Base-by-base conservation (phyloP, 306 rosid species). In the Gastrolobium villosum region DNA sequence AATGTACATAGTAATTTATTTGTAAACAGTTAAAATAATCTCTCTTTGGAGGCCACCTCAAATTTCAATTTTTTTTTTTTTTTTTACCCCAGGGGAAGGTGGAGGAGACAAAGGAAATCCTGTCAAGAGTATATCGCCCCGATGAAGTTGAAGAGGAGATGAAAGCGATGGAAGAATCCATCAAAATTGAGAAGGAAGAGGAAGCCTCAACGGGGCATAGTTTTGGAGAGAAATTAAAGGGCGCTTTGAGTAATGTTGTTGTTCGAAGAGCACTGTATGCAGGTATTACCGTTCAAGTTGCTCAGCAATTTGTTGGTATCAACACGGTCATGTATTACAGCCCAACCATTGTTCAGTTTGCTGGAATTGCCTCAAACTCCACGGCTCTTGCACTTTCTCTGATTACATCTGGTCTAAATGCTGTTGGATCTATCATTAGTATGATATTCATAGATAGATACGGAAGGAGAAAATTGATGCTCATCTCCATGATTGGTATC, bases 261-360 rank as follows among this genome's bases (percentile, higher is more conserved):
- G 85, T 91, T 7, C 81, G 98, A 63, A 89, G 98, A 71, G 97
- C 84, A 4, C 88, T 93, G 5, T 83, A 54, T 2, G 98, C 98
- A 1, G 95, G 98, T 5, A 14, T 93, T 9, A 54, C 86, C 0
- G 92, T 84, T 40, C 97, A 93, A 87, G 92, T 93, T 31, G 84
- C 86, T 31, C 98, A 94, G 83, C 98, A 94, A 54, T 86, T 94
- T 62, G 94, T 89, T 2, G 98, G 98, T 3, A 93, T 93, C 30
- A 93, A 91, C 72, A 89, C 97, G 0, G 91, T 94, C 82, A 88
- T 94, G 97, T 94, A 94, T 50, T 91, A 91, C 89, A 88, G 92
- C 68, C 98, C 98, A 10, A 91, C 89, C 35, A 91, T 94, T 14
- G 88, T 94, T 79, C 98, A 94, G 60, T 86, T 90, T 66, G 96